These are phyloP conservation scores for Kluyveromyces sp. DNA, from an alignment of 1,139 yeast species.

Conservation along the genomic window DNA sequence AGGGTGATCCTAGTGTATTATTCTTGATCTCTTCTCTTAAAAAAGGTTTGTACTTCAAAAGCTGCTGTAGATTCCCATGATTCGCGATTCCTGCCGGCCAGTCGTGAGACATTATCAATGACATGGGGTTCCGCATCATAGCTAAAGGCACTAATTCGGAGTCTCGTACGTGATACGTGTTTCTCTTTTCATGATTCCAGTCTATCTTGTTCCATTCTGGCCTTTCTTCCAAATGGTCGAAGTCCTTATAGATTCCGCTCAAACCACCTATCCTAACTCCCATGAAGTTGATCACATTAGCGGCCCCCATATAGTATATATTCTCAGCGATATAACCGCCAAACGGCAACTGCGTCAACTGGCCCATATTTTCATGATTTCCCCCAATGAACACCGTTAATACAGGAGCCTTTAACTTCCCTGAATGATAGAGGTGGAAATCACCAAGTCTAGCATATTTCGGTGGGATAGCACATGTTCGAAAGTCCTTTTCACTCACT, in stretches of 20 bases:
- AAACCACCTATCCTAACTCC: conserved; percentile 76
- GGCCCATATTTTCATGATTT: conserved; percentile 85
- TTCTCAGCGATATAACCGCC: conserved; percentile 97
- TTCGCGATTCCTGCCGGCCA: conserved; percentile 86
- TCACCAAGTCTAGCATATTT: conserved; percentile 62
- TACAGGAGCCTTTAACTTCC: conserved; percentile 58
- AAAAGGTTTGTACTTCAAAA: conserved; percentile 57
- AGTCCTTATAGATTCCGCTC: conserved; percentile 71
- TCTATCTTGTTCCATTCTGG: conserved; percentile 26
- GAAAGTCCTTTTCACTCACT: conserved; percentile 55
- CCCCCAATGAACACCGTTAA: conserved; percentile 87
- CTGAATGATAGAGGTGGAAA: conserved; percentile 65
- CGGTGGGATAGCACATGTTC: conserved; percentile 54
- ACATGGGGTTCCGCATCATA: conserved; percentile 11
- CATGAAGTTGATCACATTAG: conserved; percentile 63
- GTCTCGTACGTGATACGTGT: conserved; percentile 67
- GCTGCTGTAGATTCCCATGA: conserved; percentile 46
- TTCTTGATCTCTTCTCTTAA: conserved; percentile 56
- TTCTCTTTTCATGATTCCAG: conserved; percentile 42
- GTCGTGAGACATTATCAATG: conserved; percentile 70
- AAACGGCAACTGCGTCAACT: conserved; percentile 60
- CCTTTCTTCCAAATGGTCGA: conserved; percentile 35
- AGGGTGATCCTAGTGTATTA: conserved; percentile 68
- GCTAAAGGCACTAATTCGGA: conserved; percentile 51
- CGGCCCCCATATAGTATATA: conserved; percentile 81